Base-by-base conservation (phyloP, 371 early-diverging fungal genomes). In the Umbelopsis sp. region DNA sequence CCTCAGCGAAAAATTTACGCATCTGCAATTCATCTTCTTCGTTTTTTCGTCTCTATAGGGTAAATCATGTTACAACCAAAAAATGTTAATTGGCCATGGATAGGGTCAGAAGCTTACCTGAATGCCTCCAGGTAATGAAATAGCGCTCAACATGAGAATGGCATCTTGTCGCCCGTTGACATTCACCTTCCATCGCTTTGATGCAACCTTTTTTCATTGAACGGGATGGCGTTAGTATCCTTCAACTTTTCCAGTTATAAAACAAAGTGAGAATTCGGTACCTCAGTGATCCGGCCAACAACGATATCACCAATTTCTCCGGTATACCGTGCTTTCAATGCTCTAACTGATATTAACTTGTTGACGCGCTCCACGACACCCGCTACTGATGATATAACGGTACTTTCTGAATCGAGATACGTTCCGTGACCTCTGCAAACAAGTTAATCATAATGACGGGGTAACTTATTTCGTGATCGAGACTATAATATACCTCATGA, bases 241-340 rank as follows among this genome's bases (percentile, higher is more conserved):
- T 29, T 37, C 20, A 2, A 24, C 37, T 22, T 29, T 50, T 22
- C 9, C 20, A 38, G 63, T 46, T 3, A 32, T 22, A 25, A 62
- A 41, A 53, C 20, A 16, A 4, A 37, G 25, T n/a, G n/a, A 65
- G 72, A 63, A 6, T 41, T 63, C n/a, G 74, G 81, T 63, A 96
- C 94, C 72, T 96, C 97, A 29, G 92, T 93, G 44, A 99, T 93
- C 50, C 99, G 85, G 2, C 99, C 99, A 5, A 99, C 96, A 0
- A 99, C 95, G 57, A 99, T 95, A 85, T 99, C 99, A 63, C 99
- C 99, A 70, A 99, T 94, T 73, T 99, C 96, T 51, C 96, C 96
- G 12, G 86, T 86, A 74, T 94, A 96, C 84, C 97, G 86, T 66
- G 94, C 82, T 52, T 93, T 90, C 50, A 97, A 79, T n/a, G 99